Conservation (phyloP, 768 basidiomycete species). For the Amyloporia xantha region DNA sequence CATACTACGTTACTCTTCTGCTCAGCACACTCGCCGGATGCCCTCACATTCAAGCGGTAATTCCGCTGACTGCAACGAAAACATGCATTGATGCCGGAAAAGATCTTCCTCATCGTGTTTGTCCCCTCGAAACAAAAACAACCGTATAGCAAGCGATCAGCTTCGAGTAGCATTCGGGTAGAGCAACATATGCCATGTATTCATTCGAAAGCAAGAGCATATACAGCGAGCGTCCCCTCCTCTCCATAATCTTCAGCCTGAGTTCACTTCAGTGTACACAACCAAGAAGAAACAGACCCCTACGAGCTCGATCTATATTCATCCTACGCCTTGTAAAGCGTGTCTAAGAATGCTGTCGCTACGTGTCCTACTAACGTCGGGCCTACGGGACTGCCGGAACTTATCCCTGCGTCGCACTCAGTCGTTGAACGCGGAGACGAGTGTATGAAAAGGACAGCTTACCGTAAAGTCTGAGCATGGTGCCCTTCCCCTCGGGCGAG, state of each 20-base stretch:
- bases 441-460: constrained; percentile 20
- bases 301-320: too few species aligned
- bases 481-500: constrained; percentile 63
- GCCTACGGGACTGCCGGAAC: constrained; percentile 76
- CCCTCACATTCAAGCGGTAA: too few species aligned
- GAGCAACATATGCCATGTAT: background rate
- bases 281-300: background rate
- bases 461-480: constrained; percentile 93
- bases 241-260: too few species aligned
- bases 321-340: constrained; percentile 71
- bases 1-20: too few species aligned
- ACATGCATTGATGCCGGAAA: too few species aligned
- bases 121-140: too few species aligned
- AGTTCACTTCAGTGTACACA: background rate
- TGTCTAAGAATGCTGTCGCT: constrained; percentile 75
- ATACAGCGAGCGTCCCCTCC: too few species aligned
- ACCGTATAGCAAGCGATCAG: background rate
- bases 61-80: too few species aligned
- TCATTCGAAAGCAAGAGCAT: background rate
- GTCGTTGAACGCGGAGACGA: background rate
- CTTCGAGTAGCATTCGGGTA: background rate
- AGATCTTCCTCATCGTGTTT: too few species aligned
- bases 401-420: constrained; percentile 47
- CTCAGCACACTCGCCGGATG: too few species aligned
- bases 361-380: constrained; percentile 73